Percentiles rank a stretch among this genome's conserved stretches.
Conservation (phyloP, 1,139 yeast genomes). For the Pichia sp. region DNA sequence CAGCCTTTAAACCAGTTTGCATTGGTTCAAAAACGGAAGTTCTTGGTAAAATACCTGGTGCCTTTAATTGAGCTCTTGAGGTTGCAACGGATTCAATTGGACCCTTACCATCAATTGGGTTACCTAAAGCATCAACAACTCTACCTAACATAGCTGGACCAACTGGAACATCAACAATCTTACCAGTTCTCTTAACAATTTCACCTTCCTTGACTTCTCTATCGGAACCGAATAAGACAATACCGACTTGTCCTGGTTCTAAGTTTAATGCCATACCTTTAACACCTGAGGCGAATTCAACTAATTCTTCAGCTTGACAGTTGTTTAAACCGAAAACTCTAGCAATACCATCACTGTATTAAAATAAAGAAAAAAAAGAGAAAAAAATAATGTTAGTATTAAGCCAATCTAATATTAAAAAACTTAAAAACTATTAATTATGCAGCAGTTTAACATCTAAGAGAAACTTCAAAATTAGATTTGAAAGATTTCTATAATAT, state of each 20-base stretch:
- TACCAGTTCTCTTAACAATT: constrained; percentile 99
- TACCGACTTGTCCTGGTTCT: constrained; percentile 99
- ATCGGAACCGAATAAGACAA: constrained; percentile 99
- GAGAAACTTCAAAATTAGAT: too few relatives aligned
- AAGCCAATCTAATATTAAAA: background rate
- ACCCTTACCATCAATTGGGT: constrained; percentile 99
- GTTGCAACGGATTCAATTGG: constrained; percentile 84
- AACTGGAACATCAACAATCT: constrained; percentile 98
- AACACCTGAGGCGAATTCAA: constrained; percentile 98
- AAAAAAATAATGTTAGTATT: constrained; percentile 15
- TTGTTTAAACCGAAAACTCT: constrained; percentile 99
- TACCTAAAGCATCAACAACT: constrained; percentile 99
- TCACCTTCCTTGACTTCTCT: constrained; percentile 99
- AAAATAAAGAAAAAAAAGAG: background rate
- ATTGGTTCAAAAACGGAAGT: constrained; percentile 97
- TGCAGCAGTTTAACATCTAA: too few relatives aligned
- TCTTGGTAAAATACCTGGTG: constrained; percentile 99
- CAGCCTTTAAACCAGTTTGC: constrained; percentile 99
- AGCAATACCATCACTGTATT: constrained; percentile 95
- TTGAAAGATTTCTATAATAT: too few relatives aligned
- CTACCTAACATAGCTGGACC: constrained; percentile 99
- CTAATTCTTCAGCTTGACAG: constrained; percentile 99
- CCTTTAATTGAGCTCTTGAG: constrained; percentile 97
- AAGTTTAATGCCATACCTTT: constrained; percentile 99
- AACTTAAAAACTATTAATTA: too few relatives aligned